Evolutionary conservation across 2,329 filamentous ascomycete species (phyloP).

Genomic region (Hyphodiscus sp.): DNA sequence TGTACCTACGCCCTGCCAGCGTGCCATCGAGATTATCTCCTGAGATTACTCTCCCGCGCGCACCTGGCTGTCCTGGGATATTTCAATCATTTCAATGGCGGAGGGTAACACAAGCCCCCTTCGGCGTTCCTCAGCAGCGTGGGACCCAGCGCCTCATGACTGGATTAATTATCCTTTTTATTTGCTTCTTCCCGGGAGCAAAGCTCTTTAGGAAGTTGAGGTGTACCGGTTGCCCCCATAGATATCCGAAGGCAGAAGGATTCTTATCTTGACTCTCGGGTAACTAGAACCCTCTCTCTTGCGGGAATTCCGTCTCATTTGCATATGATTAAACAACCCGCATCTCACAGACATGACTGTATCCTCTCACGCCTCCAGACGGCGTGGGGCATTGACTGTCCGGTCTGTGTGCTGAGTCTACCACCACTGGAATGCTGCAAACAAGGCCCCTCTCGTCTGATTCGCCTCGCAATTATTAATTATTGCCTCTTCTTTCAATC

Average conservation of each 20-base stretch:
- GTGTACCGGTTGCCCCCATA: background rate
- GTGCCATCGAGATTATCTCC: conserved; percentile 2
- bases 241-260: background rate
- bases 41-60: conserved; percentile 11
- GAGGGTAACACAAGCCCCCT: background rate
- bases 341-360: background rate
- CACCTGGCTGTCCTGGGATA: conserved; percentile 1
- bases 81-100: background rate
- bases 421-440: background rate
- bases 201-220: background rate
- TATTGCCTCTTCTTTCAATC: background rate
- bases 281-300: background rate
- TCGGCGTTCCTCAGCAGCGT: background rate
- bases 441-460: background rate
- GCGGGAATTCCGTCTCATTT: conserved; percentile 14
- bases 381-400: conserved; percentile 5
- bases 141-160: background rate
- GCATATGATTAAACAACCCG: conserved; percentile 14
- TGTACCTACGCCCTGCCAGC: background rate
- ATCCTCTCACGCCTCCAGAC: background rate
- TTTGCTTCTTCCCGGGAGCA: conserved; percentile 1
- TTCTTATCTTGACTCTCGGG: background rate
- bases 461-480: background rate
- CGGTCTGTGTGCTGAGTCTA: background rate
- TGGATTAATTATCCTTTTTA: background rate